Evolutionary conservation across 176 grass and related monocot species (phyloP), one percentile per base, ranked within the genome.

Genomic region (Musa schizocarpa): DNA sequence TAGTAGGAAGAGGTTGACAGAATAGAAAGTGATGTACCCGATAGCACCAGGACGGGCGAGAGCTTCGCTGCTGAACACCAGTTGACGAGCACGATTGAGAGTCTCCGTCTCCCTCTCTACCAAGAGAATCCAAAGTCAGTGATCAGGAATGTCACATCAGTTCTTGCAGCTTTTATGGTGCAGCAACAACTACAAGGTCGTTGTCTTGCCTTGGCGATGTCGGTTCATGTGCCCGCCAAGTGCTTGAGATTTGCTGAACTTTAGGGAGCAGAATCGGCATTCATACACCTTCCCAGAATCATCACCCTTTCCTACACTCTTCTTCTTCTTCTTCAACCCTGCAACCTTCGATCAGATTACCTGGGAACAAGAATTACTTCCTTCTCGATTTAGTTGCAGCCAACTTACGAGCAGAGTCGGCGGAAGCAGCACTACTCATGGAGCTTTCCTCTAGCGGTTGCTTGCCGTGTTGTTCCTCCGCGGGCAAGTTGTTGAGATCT

Each of bases 191-290:
- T 79, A 63, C 65, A 69, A 70, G 9, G 63, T 13, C 50, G 65
- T 72, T 43, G 23, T 77, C 87, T 83, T 86, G 71, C 93, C 93
- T 93, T 90, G 93, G 11, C 93, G 86, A 77, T 97, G 93, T 55
- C 93, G 85, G 72, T 97, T 97, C 93, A 97, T 97, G 80, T 97
- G 93, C 73, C 93, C 93, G 2, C 93, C 93, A 65, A 97, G 83
- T 29, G 93, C 93, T 87, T 99, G 96, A 69, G 96, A 99, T 68
- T 99, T 99, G 79, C 86, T 68, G 73, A 99, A 99, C 84, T 92
- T 99, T 43, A 99, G 86, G 71, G 96, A 92, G 74, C 96, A 99
- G 83, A 99, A 99, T 43, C 96, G 73, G 78, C 96, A 99, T 72
- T 99, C 83, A 34, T 99, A 99, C 16, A 92, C 83, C 85, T 92